Evolutionary conservation across 371 early-diverging fungal genomes (phyloP).

Genomic region (Apophysomyces ossiformis): DNA sequence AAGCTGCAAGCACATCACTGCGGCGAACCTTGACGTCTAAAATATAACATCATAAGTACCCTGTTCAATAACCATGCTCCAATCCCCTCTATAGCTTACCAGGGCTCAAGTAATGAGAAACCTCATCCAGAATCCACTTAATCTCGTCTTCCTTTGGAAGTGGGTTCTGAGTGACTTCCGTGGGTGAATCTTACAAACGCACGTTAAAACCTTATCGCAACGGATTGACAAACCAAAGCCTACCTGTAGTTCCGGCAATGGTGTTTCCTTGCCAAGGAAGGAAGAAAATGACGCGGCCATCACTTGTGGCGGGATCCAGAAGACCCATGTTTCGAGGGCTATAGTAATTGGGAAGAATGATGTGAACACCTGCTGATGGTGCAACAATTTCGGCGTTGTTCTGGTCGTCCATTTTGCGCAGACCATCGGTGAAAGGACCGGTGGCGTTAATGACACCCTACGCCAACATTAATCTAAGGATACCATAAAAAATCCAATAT

Average conservation of each 20-base stretch:
- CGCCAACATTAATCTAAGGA: not conserved
- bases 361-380: slow-evolving; percentile 97
- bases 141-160: slow-evolving; percentile 94
- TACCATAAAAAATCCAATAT: not conserved
- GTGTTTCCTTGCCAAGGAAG: slow-evolving; percentile 98
- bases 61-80: not conserved
- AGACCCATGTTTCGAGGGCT: slow-evolving; percentile 97
- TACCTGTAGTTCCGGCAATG: slow-evolving; percentile 97
- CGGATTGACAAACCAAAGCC: not conserved
- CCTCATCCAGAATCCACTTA: slow-evolving; percentile 95
- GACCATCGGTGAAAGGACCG: slow-evolving; percentile 79
- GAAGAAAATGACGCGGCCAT: slow-evolving; percentile 99
- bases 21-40: slow-evolving; percentile 90
- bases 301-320: slow-evolving; percentile 96
- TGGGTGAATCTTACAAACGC: slow-evolving; percentile 73
- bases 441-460: slow-evolving; percentile 88
- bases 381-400: slow-evolving; percentile 84
- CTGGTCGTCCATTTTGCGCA: slow-evolving; percentile 89
- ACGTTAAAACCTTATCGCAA: not conserved
- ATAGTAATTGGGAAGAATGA: slow-evolving; percentile 95
- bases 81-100: slow-evolving; percentile 32
- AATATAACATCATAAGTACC: not conserved
- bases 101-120: slow-evolving; percentile 85
- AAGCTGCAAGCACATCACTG: slow-evolving; percentile 95
- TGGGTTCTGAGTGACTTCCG: slow-evolving; percentile 81